Evolutionary conservation across 768 basidiomycete genomes (phyloP).

Genomic region (Gyrodon lividus): DNA sequence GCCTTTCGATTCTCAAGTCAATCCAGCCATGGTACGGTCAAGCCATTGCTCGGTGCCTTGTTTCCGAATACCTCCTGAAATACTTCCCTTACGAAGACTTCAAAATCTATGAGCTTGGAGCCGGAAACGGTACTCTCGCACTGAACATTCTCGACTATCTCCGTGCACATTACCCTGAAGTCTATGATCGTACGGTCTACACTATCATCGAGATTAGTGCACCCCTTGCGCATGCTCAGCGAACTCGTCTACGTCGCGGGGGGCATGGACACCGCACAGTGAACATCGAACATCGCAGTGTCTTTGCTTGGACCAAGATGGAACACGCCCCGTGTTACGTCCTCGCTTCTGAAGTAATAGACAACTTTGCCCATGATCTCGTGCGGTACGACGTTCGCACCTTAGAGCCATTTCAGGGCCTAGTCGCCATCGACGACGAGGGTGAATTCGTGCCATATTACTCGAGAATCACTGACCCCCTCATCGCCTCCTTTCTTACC

Average conservation of each 20-base stretch:
- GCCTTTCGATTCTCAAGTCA: conserved; percentile 8
- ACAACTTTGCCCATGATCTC: conserved; percentile 96
- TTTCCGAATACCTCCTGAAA: conserved; percentile 89
- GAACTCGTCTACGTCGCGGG: conserved; percentile 53
- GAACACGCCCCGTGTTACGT: conserved; percentile 89
- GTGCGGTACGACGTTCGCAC: conserved; percentile 85
- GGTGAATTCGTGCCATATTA: conserved; percentile 88
- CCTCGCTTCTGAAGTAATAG: conserved; percentile 95
- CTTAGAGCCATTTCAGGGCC: conserved; percentile 78
- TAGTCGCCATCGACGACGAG: conserved; percentile 72
- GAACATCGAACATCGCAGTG: conserved; percentile 68
- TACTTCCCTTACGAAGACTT: conserved; percentile 97
- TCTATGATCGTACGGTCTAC: conserved; percentile 91
- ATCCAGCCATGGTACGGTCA: conserved; percentile 90
- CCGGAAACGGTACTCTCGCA: conserved; percentile 95
- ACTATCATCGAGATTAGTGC: conserved; percentile 93
- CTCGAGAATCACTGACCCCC: conserved; percentile 79
- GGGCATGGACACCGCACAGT: conserved; percentile 44
- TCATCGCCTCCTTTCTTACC: conserved; percentile 75
- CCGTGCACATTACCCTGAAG: conserved; percentile 76
- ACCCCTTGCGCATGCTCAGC: conserved; percentile 72
- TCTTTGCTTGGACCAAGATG: conserved; percentile 78
- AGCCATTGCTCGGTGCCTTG: conserved; percentile 84
- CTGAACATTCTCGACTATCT: conserved; percentile 84
- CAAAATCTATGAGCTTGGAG: conserved; percentile 95